Percentiles rank a stretch among this genome's conserved stretches.
These are phyloP conservation scores for Raphanus sativus DNA, from an alignment of 345 rosid species.

Conservation along the genomic window DNA sequence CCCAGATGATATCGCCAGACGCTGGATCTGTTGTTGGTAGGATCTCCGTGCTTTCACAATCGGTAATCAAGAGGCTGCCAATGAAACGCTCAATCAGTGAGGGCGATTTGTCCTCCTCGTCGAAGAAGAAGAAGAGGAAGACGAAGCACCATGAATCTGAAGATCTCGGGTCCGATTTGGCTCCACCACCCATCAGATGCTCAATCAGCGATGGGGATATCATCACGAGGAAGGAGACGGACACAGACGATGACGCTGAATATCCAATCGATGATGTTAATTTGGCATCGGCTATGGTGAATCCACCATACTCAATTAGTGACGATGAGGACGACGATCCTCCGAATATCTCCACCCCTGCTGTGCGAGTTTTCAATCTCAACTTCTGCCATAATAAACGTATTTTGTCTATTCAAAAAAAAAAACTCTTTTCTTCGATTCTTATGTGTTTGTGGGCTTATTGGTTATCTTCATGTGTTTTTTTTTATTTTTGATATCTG, in stretches of 20 bases:
- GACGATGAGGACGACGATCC: too few species aligned
- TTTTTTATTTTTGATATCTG: background rate
- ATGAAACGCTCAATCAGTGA: background rate
- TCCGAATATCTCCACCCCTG: background rate
- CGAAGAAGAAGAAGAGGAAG: too few species aligned
- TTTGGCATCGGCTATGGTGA: background rate
- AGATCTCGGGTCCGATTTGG: background rate
- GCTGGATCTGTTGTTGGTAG: too few species aligned
- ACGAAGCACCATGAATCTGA: background rate
- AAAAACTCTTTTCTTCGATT: too few species aligned
- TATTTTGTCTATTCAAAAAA: too few species aligned
- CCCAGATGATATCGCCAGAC: too few species aligned
- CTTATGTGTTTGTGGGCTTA: background rate
- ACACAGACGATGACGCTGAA: background rate
- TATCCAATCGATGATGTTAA: background rate
- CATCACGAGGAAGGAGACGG: background rate
- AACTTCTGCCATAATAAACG: background rate
- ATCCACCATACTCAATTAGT: background rate
- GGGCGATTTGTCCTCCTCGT: background rate
- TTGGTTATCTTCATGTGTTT: background rate
- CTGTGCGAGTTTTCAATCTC: background rate
- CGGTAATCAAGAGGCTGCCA: background rate
- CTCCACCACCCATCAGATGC: background rate
- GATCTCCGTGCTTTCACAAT: too few species aligned
- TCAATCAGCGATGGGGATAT: background rate